Evolutionary conservation across 352 stramenopile species (phyloP), one percentile per base, ranked within the genome.

Genomic region (Globisporangium yorkense): DNA sequence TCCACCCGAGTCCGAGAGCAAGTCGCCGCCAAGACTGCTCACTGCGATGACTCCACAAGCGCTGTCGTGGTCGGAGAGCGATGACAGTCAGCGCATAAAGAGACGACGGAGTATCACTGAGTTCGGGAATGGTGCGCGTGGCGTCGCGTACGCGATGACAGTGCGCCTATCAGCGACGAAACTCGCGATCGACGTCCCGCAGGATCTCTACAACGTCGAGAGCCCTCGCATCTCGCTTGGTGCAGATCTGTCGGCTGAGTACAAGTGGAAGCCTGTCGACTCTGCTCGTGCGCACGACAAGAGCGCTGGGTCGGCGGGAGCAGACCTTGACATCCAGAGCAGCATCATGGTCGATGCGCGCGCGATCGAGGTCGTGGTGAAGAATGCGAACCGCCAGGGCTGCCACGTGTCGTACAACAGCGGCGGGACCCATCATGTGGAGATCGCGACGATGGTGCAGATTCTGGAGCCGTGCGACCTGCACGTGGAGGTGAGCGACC

Each of bases 381-480:
- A 81, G 27, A 85, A 91, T 57, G 77, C 78, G 2, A 79, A 77
- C 21, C 78, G 81, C 3, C 78, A 87, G 62, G 81, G 76, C 15
- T 92, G 77, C 52, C 88, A 71, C 53, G 67, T 80, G 10, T 61
- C 53, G 6, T 70, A 61, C 63, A 62, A 57, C 60, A 51, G 41
- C 33, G 49, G 6, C 5, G 33, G 35, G 8, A 48, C n/a, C 39
- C 20, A 57, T 4, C 43, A 24, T 31, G 40, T 72, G 6, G 59
- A 84, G 33, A 41, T 75, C 7, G 70, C 70, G 5, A 65, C 74
- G 24, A 45, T 84, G 45, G 83, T 94, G 8, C 84, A 94, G 40
- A 63, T 94, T 41, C 67, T 94, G n/a, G 84, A 94, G 47, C 84
- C 84, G 5, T 89, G 76, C 33, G 70, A 81, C 35, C 47, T 94